Evolutionary conservation across 345 rosid genomes (phyloP).

Genomic region (Populus davidiana): DNA sequence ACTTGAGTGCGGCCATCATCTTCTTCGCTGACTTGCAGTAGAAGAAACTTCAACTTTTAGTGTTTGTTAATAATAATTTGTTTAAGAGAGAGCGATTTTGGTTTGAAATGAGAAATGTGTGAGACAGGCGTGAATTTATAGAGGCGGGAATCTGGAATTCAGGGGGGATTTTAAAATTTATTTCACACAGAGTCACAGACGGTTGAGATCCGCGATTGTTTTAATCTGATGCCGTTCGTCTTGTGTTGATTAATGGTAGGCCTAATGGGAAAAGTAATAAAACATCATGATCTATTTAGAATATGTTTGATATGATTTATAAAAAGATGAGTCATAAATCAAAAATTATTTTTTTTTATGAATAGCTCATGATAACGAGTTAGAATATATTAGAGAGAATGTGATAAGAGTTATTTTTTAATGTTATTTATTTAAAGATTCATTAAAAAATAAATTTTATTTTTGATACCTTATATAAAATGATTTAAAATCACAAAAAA

Average conservation of each 20-base stretch:
- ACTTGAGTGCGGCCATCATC: constrained; percentile 79
- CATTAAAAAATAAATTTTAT: too few relatives aligned
- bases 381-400: too few relatives aligned
- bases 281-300: too few relatives aligned
- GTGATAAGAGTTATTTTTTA: too few relatives aligned
- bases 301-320: too few relatives aligned
- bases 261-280: too few relatives aligned
- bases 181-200: neutral
- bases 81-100: constrained; percentile 3
- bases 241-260: neutral
- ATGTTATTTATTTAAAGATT: too few relatives aligned
- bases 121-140: constrained; percentile 11
- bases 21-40: constrained; percentile 26
- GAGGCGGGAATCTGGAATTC: constrained; percentile 41
- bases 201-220: neutral
- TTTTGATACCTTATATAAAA: too few relatives aligned
- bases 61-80: neutral
- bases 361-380: too few relatives aligned
- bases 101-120: constrained; percentile 2
- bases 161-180: neutral
- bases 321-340: too few relatives aligned
- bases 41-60: constrained; percentile 8
- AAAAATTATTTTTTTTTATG: too few relatives aligned
- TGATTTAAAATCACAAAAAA: too few relatives aligned
- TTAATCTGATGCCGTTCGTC: neutral